Evolutionary conservation across 2,329 filamentous ascomycete genomes (phyloP), one percentile per base, ranked within the genome.

Genomic region (Colletotrichum liaoningense): DNA sequence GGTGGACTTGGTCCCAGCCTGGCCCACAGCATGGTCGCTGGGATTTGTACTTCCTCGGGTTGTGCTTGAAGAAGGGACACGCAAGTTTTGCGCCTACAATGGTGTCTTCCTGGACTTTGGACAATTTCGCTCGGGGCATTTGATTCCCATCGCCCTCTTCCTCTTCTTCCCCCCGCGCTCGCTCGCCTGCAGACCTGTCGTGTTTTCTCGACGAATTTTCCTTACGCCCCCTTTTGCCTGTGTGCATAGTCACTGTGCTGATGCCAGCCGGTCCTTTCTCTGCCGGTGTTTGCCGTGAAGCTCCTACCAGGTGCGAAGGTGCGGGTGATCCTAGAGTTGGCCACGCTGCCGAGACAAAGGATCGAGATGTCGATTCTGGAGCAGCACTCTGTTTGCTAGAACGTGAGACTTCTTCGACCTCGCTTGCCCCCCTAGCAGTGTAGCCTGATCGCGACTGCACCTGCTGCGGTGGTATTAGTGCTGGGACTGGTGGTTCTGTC

Each of bases 1-100:
- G 79, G 64, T 84, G 82, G 0, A 84, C 81, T 7, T 79, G 82
- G 1, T 79, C 81, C 79, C 82, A 84, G 1, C 82, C 81, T 0
- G 81, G 82, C 0, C 81, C 80, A 16, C 81, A 80, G 74, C 83
- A 85, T 0, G 80, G 79, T 2, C 81, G 77, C n/a, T 79, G 76
- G 30, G 79, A 78, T 52, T 78, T 79, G 67, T 83, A 84, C 24
- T 79, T 79, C 8, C 78, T 75, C 0, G 81, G 81, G 63, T 84
- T 81, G 59, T 83, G 80, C 72, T 85, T 85, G 77, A 79, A 84
- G 67, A 81, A 85, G 0, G 84, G 84, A 65, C 83, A 85, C 4
- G 83, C 83, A 42, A 83, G 35, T 38, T 73, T 77, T 42, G 54
- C 49, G 11, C 67, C 55, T 35, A 16, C 58, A 24, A 28, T 33